These are phyloP conservation scores for Trichosporon coremiiforme DNA, from an alignment of 1,284 basidiomycete species.

Conservation along the genomic window DNA sequence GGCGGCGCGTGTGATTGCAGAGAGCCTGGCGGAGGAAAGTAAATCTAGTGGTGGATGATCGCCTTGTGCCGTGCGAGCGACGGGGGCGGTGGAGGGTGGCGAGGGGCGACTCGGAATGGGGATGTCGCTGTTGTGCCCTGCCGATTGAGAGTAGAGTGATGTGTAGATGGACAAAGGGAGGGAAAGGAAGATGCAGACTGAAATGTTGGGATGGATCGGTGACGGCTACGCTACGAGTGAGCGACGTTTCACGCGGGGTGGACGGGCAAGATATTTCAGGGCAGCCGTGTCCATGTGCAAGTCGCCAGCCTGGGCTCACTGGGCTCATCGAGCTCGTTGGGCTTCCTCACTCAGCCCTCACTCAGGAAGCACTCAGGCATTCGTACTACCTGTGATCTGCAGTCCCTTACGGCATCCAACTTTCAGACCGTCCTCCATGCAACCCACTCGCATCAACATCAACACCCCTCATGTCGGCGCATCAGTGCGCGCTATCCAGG, in stretches of 20 bases:
- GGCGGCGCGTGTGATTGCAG: background rate
- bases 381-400: background rate
- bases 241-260: constrained; percentile 5
- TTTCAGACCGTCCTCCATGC: background rate
- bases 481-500: background rate
- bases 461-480: background rate
- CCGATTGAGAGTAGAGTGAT: background rate
- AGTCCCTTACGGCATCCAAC: constrained; percentile 1
- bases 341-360: no score
- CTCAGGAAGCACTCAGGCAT: background rate
- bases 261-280: constrained; percentile 1
- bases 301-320: no score
- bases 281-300: constrained; percentile 11
- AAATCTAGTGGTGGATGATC: background rate
- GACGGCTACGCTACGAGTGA: background rate
- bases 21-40: background rate
- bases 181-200: background rate
- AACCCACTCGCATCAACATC: background rate
- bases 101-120: background rate
- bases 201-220: background rate
- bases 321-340: no score
- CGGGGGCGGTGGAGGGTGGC: background rate
- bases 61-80: constrained; percentile 1
- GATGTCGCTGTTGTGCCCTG: background rate
- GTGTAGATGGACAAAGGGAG: background rate